Conservation (phyloP, 306 rosid genomes). For the Citrullus mucosospermus region DNA sequence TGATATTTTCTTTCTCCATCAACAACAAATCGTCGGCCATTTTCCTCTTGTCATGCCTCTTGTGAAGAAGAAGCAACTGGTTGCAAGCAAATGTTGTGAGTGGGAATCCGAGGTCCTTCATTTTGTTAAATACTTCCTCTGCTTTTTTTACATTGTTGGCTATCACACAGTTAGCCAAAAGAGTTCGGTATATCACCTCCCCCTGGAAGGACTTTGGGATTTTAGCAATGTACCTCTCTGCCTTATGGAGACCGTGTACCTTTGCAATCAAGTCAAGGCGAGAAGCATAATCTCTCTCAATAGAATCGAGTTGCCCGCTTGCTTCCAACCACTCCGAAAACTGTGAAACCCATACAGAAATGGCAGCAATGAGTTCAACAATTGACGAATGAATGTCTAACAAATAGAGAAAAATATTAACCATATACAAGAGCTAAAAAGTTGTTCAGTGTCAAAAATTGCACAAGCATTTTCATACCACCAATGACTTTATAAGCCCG, state of each 20-base stretch:
- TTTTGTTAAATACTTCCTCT: constrained; percentile 60
- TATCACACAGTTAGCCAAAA: constrained; percentile 41
- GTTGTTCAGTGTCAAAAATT: neutral
- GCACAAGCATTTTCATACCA: neutral
- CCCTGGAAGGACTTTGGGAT: constrained; percentile 69
- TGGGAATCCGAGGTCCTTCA: constrained; percentile 58
- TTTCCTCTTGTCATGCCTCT: constrained; percentile 55
- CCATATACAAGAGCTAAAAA: neutral
- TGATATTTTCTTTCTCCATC: constrained; percentile 72
- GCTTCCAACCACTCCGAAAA: constrained; percentile 68
- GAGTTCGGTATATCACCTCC: constrained; percentile 55
- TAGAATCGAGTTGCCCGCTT: constrained; percentile 31
- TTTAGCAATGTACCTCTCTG: constrained; percentile 47
- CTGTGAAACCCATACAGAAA: constrained; percentile 29
- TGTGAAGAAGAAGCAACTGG: constrained; percentile 69
- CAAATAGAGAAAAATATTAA: neutral
- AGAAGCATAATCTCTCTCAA: constrained; percentile 64
- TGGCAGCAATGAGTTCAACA: neutral
- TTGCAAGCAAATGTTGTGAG: constrained; percentile 52
- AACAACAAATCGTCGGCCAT: constrained; percentile 60
- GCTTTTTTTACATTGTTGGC: constrained; percentile 38
- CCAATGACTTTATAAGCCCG: neutral
- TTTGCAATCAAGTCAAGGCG: constrained; percentile 69
- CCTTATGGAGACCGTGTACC: constrained; percentile 40
- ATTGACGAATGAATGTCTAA: neutral